Evolutionary conservation across 2,329 filamentous ascomycete genomes (phyloP), one percentile per base, ranked within the genome.

Genomic region (Blastomyces parvus): DNA sequence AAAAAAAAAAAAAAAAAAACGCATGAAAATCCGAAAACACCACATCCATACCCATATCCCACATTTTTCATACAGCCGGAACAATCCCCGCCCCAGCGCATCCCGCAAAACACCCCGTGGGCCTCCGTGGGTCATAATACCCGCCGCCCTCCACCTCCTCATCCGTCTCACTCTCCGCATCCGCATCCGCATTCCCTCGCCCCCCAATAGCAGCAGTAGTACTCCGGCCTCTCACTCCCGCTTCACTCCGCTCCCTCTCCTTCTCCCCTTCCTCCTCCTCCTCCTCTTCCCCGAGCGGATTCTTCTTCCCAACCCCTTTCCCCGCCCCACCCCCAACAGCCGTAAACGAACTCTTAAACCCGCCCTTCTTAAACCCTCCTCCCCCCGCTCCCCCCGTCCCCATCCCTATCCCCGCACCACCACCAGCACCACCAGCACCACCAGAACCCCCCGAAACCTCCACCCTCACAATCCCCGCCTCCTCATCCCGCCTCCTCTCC

Each of bases 291-390:
- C 73, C 76, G 22, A 77, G 73, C 0, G 76, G 74, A 27, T 80
- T 79, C 38, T 77, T 78, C 64, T 76, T 76, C 38, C 38, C 38
- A 14, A 71, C 4, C 38, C 38, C 38, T 72, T 71, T 33, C 68
- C 66, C 33, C 68, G n/a, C 63, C 8, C 63, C 61, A 36, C 30
- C 48, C 33, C 80, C 81, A 1, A 81, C 81, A 1, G 84, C 77
- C 4, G 83, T 82, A 77, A 91, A 89, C 1, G 88, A 88, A 69
- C 86, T 88, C 76, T 90, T 92, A 74, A 92, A 92, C 0, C 89
- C 90, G 0, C 88, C 87, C 72, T 93, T 94, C 77, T 92, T 91
- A 72, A 91, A 91, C 0, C 77, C 76, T 25, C 73, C 73, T 17
- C 70, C 70, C 2, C 69, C 67, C n/a, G n/a, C n/a, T 1, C 71